Percentiles rank a stretch among this genome's conserved stretches.
Conservation (phyloP, 2,329 filamentous ascomycete genomes). For the Monosporascus sp. region DNA sequence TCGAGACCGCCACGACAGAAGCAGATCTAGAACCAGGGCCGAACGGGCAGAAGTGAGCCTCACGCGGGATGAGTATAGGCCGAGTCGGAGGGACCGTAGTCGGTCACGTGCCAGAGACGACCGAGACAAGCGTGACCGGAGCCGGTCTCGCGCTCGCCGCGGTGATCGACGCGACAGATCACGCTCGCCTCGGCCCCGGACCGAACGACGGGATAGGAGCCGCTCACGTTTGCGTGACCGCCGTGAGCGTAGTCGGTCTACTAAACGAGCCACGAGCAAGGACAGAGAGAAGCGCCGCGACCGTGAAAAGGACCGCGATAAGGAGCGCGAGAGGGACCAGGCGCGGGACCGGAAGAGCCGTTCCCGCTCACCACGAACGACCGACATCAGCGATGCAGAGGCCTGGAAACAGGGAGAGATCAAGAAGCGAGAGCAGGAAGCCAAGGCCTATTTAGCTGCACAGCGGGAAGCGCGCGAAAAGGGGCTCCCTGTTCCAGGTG, state of each 20-base stretch:
- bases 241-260: slow-evolving; percentile 16
- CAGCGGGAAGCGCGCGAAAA: slow-evolving; percentile 57
- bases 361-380: slow-evolving; percentile 36
- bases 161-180: slow-evolving; percentile 24
- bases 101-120: slow-evolving; percentile 24
- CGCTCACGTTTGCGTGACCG: slow-evolving; percentile 19
- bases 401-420: slow-evolving; percentile 58
- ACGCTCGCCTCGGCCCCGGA: slow-evolving; percentile 23
- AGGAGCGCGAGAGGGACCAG: slow-evolving; percentile 13
- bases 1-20: slow-evolving; percentile 18
- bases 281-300: slow-evolving; percentile 14
- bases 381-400: slow-evolving; percentile 36
- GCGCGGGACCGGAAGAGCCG: slow-evolving; percentile 33
- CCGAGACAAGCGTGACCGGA: slow-evolving; percentile 24
- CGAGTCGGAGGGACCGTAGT: slow-evolving; percentile 22
- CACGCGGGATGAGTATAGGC: slow-evolving; percentile 25
- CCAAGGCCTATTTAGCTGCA: slow-evolving; percentile 58
- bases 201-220: slow-evolving; percentile 24
- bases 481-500: slow-evolving; percentile 51
- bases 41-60: slow-evolving; percentile 21
- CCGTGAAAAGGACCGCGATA: slow-evolving; percentile 11
- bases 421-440: slow-evolving; percentile 57
- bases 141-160: slow-evolving; percentile 18
- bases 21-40: slow-evolving; percentile 16
- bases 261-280: slow-evolving; percentile 14